These are phyloP conservation scores for Fusarium aywerte DNA, from an alignment of 2,329 filamentous ascomycete genomes.

Conservation along the genomic window DNA sequence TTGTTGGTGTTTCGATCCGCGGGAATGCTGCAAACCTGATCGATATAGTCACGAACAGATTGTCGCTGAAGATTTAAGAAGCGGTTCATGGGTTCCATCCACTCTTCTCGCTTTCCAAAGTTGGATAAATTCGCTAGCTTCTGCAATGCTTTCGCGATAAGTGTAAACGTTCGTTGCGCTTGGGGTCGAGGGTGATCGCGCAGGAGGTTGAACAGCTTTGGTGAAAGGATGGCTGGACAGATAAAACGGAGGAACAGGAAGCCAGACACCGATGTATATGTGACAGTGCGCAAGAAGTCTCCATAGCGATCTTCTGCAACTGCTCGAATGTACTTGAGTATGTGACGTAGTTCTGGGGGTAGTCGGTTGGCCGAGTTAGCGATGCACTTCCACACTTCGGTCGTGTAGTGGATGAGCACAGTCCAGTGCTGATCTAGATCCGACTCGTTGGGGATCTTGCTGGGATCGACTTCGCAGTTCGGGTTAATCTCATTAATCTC, in stretches of 20 bases:
- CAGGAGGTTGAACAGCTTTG: constrained; percentile 89
- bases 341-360: constrained; percentile 82
- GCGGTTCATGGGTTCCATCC: constrained; percentile 98
- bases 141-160: constrained; percentile 92
- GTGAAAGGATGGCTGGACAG: constrained; percentile 94
- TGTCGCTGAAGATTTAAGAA: constrained; percentile 81
- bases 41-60: constrained; percentile 87
- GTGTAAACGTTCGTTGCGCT: constrained; percentile 86
- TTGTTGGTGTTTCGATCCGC: constrained; percentile 72
- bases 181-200: constrained; percentile 83
- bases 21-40: constrained; percentile 85
- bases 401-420: constrained; percentile 78
- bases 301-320: constrained; percentile 96
- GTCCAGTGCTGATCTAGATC: constrained; percentile 88
- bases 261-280: constrained; percentile 93
- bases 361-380: constrained; percentile 77
- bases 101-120: constrained; percentile 95
- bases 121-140: constrained; percentile 89
- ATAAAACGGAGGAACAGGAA: constrained; percentile 96
- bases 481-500: constrained; percentile 92
- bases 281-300: constrained; percentile 87
- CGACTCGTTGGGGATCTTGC: constrained; percentile 70
- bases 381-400: constrained; percentile 87
- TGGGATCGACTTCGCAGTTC: constrained; percentile 95
- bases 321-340: constrained; percentile 90